Evolutionary conservation across 331 rosid species (phyloP), one percentile per base, ranked within the genome.

Genomic region (Rhamnella rubrinervis): DNA sequence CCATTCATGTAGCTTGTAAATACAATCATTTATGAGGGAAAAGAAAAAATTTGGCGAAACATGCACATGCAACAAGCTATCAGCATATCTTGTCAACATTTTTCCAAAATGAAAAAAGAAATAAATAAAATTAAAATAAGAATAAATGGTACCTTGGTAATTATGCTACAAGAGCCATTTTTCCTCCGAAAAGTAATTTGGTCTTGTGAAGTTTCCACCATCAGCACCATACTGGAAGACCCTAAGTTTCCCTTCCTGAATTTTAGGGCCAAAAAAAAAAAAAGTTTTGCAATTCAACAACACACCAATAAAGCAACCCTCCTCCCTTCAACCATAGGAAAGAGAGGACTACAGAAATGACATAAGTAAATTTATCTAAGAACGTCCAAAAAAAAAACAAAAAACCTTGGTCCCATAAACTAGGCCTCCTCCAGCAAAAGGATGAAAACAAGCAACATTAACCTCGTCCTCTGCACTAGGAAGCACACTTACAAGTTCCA

Each of bases 401-500:
- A 18, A 8, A 18, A 88, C 97, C 95, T 90, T 90, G 69, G 95
- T 90, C 76, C 97, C 97, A 74, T 90, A 90, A 68, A 85, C 95
- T 66, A 90, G 81, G 37, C 97, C 97, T 20, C 95, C 90, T 62
- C 97, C 97, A 11, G 95, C 87, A 81, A 81, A 88, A 65, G 97
- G 97, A 79, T 90, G 97, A 78, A 90, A 90, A 77, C 97, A 88
- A 23, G 97, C 97, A 55, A 90, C 97, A 77, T 90, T 90, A 78
- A 90, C 97, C 90, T 88, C 97, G 47, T 90, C 97, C 74, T 90
- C 97, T 21, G 95, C 86, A 85, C 97, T 90, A 46, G 97, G 97
- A 86, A 90, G 95, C 68, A 90, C 95, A 76, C 87, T 85, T 71
- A 90, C 95, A 60, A 90, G 95, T 74, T 90, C 92, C 95, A 88